Evolutionary conservation across 495 filamentous ascomycete genomes (phyloP), one percentile per base, ranked within the genome.

Genomic region (Terfezia claveryi): DNA sequence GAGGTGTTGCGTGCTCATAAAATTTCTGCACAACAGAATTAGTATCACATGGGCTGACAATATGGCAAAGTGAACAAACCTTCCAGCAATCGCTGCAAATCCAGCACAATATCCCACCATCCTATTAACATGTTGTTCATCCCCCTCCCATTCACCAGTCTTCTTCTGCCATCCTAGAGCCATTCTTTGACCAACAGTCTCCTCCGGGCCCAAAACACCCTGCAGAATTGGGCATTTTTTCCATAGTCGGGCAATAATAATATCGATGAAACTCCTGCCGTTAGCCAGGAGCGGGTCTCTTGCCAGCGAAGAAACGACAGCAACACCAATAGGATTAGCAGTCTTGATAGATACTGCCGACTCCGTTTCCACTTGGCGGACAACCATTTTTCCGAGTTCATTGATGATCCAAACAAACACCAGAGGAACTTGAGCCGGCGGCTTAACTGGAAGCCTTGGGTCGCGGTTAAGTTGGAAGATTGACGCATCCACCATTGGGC

Each of bases 91-190:
- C 8, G 89, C 75, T 0, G 88, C 80, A 64, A 78, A 99, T 2
- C 92, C 92, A 16, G 82, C 80, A 0, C 78, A 85, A 1, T 95
- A 69, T 2, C 87, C 91, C 8, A 78, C 81, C 82, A 94, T 89
- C 20, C 84, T 76, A 60, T 86, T 81, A 56, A 73, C 73, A 68
- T 95, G 86, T 10, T 67, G 63, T 58, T 87, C 79, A 56, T 84
- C 78, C 2, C 69, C 59, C 51, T 84, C 69, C 64, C 73, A 91
- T 4, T 66, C 67, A 27, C 68, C 68, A 11, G 62, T 60, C n/a
- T 76, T 71, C 36, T 75, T 74, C 56, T 72, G 76, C 87, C 87
- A 94, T 4, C 89, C 89, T 1, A 95, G 64, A n/a, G 77, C 74
- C 37, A 64, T 59, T 8, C 77, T 73, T 6, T 87, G 87, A 17